Evolutionary conservation across 306 rosid genomes (phyloP).

Genomic region (Castanopsis chinensis): DNA sequence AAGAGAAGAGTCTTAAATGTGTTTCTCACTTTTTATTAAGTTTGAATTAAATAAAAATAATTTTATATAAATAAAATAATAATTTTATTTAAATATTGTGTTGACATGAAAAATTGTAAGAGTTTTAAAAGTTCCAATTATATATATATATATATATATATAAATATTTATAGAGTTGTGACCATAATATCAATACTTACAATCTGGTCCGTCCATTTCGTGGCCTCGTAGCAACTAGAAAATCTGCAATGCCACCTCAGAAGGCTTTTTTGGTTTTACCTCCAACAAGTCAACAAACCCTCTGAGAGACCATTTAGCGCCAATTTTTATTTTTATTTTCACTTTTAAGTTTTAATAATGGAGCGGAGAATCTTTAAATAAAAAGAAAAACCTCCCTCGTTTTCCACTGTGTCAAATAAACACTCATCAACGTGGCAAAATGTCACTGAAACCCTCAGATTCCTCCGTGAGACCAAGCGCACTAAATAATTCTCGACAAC

Average conservation of each 20-base stretch:
- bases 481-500: conserved; percentile 1
- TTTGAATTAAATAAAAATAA: no score
- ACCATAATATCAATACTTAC: no score
- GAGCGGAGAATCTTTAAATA: conserved; percentile 22
- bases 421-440: conserved; percentile 17
- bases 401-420: conserved; percentile 6
- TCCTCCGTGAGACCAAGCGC: neutral
- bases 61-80: no score
- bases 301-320: conserved; percentile 47
- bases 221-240: neutral
- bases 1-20: no score
- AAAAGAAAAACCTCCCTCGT: conserved; percentile 6
- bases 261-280: neutral
- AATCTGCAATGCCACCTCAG: neutral
- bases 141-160: no score
- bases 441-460: no score
- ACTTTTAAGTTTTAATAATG: neutral
- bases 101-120: no score
- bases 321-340: conserved; percentile 30
- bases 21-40: no score
- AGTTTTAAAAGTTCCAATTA: no score
- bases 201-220: conserved; percentile 10
- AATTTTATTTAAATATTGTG: no score
- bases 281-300: conserved; percentile 29
- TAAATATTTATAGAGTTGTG: no score